Conservation (phyloP, 495 filamentous ascomycete genomes). For the Oidiodendron maius region DNA sequence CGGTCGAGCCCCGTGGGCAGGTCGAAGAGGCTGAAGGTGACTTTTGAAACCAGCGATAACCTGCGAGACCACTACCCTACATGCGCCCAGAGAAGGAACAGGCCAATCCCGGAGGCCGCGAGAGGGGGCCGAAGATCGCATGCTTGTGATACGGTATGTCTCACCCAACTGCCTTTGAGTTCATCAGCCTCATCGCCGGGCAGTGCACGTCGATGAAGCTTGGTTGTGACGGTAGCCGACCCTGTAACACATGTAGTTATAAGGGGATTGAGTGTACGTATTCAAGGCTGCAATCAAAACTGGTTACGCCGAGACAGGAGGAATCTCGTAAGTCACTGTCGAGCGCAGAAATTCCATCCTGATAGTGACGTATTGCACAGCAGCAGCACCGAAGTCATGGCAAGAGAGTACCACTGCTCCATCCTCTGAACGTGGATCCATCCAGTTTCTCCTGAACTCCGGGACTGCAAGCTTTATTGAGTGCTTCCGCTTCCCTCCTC, state of each 20-base stretch:
- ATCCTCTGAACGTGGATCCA: constrained; percentile 16
- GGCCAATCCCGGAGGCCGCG: constrained; percentile 14
- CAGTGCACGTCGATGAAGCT: constrained; percentile 49
- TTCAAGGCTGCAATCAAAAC: constrained; percentile 23
- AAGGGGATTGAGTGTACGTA: constrained; percentile 35
- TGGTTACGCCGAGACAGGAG: constrained; percentile 19
- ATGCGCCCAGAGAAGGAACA: constrained; percentile 12
- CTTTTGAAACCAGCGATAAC: constrained; percentile 9
- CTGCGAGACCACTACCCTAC: constrained; percentile 16
- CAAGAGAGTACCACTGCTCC: constrained; percentile 11
- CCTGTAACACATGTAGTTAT: constrained; percentile 42
- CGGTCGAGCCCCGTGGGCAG: neutral
- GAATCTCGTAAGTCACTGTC: neutral
- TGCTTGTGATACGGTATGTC: constrained; percentile 15
- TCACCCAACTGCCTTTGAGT: neutral
- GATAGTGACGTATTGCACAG: neutral
- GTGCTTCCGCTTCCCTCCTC: constrained; percentile 12
- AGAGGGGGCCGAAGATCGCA: constrained; percentile 16
- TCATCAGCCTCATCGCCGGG: neutral
- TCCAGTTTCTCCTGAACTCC: constrained; percentile 17
- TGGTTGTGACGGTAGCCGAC: constrained; percentile 41
- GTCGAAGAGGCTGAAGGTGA: neutral
- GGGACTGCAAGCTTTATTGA: constrained; percentile 16
- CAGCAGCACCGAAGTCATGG: constrained; percentile 9
- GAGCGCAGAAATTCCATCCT: neutral